These are phyloP conservation scores for Ophiostoma sp. DNA, from an alignment of 2,329 filamentous ascomycete species.

Conservation along the genomic window DNA sequence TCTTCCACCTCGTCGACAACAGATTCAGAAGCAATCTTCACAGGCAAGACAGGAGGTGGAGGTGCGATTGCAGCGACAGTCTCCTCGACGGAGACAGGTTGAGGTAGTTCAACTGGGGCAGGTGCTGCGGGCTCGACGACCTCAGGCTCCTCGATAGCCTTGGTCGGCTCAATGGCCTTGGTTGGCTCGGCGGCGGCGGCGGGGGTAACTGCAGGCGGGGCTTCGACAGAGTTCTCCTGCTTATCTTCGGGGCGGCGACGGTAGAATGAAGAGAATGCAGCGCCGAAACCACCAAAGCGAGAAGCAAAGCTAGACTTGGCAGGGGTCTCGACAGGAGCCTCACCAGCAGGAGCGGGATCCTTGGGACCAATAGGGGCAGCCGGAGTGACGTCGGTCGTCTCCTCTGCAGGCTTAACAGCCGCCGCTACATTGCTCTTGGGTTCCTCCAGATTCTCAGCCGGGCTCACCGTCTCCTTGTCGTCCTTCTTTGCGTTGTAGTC, in stretches of 20 bases:
- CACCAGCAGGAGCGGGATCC: not conserved
- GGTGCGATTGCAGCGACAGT: not conserved
- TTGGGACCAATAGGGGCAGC: not conserved
- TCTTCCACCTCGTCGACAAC: not conserved
- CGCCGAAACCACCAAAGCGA: slow-evolving; percentile 20
- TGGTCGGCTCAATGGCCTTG: not conserved
- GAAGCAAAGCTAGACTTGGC: not conserved
- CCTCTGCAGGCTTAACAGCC: slow-evolving; percentile 7
- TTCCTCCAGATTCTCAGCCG: not conserved
- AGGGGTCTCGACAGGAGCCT: not conserved
- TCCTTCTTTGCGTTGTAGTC: not conserved
- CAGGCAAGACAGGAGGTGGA: not conserved
- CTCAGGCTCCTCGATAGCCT: not conserved
- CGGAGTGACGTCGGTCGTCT: slow-evolving; percentile 14
- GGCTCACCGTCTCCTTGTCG: not conserved
- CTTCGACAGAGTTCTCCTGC: not conserved
- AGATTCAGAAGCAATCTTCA: not conserved
- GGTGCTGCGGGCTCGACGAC: not conserved
- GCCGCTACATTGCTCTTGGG: not conserved
- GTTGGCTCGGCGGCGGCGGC: not conserved
- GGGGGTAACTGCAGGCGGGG: not conserved
- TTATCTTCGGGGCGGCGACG: slow-evolving; percentile 11
- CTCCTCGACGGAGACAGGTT: not conserved
- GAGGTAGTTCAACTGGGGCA: not conserved
- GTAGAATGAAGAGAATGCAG: slow-evolving; percentile 21